Conservation (phyloP, 2,329 filamentous ascomycete species). For the Diaporthe amygdali region DNA sequence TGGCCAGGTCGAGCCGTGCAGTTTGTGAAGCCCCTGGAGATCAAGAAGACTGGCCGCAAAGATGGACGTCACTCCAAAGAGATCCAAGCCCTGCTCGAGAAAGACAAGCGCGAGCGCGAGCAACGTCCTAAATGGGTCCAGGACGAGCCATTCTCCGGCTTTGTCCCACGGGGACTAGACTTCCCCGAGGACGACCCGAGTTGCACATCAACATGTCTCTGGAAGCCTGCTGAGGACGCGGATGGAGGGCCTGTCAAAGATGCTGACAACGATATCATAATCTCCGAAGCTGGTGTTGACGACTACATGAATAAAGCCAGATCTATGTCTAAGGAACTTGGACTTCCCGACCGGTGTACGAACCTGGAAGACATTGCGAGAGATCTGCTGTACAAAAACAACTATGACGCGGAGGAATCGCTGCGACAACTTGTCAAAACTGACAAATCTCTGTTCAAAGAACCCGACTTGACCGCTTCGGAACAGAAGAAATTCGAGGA, state of each 20-base stretch:
- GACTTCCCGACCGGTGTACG: constrained; percentile 77
- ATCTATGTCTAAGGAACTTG: constrained; percentile 67
- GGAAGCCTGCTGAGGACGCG: constrained; percentile 68
- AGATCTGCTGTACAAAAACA: constrained; percentile 72
- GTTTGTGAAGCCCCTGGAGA: constrained; percentile 85
- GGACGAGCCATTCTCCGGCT: constrained; percentile 82
- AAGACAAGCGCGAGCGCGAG: constrained; percentile 78
- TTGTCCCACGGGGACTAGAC: constrained; percentile 84
- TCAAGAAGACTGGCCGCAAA: constrained; percentile 83
- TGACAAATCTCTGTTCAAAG: constrained; percentile 77
- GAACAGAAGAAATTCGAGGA: constrained; percentile 94
- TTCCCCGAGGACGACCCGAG: constrained; percentile 71
- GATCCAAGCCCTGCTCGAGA: constrained; percentile 77
- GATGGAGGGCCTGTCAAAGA: constrained; percentile 13
- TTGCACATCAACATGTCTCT: constrained; percentile 77
- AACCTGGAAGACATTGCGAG: constrained; percentile 88
- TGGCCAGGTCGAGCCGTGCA: constrained; percentile 91
- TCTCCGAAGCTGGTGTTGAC: constrained; percentile 57
- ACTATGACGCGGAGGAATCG: constrained; percentile 74
- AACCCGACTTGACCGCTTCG: constrained; percentile 77
- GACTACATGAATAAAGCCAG: constrained; percentile 77
- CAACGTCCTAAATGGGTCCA: constrained; percentile 92
- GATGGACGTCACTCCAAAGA: constrained; percentile 82
- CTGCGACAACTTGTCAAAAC: constrained; percentile 71
- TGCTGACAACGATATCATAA: constrained; percentile 35